Evolutionary conservation across 306 rosid genomes (phyloP).

Genomic region (Sindora glabra): DNA sequence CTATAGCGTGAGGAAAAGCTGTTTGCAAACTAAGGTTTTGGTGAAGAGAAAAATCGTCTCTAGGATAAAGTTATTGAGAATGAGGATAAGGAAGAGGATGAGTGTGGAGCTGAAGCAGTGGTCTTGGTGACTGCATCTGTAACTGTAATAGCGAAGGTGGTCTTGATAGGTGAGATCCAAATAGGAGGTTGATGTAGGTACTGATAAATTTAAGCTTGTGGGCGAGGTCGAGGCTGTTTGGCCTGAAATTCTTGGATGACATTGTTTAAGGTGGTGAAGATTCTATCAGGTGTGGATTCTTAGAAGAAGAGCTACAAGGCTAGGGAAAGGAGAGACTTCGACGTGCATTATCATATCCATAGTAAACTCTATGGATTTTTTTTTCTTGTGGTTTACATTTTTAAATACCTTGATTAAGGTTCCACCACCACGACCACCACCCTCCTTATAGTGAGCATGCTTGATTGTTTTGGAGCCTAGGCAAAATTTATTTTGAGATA

Average conservation of each 20-base stretch:
- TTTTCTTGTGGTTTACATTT: too few species aligned
- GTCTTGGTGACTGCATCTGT: neutral
- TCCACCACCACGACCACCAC: too few species aligned
- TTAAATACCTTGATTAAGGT: too few species aligned
- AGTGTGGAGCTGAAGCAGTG: slow-evolving; percentile 5
- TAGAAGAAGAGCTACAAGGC: slow-evolving; percentile 45
- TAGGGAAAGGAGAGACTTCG: too few species aligned
- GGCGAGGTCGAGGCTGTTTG: slow-evolving; percentile 51
- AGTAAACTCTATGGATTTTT: too few species aligned
- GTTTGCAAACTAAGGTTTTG: slow-evolving; percentile 57
- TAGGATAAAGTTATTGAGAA: neutral
- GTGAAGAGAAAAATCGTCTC: slow-evolving; percentile 49
- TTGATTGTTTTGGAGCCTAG: too few species aligned
- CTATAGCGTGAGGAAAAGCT: slow-evolving; percentile 8
- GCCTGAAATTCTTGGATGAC: slow-evolving; percentile 55
- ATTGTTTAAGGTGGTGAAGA: slow-evolving; percentile 43
- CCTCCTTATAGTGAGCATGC: too few species aligned
- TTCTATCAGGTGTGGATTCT: slow-evolving; percentile 34
- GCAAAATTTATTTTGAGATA: too few species aligned
- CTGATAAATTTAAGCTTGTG: slow-evolving; percentile 63
- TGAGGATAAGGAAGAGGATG: neutral
- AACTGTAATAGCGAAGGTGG: neutral
- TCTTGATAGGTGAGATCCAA: slow-evolving; percentile 24
- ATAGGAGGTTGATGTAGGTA: slow-evolving; percentile 46
- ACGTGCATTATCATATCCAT: too few species aligned